Percentiles rank a stretch among this genome's conserved stretches.
phyloP scores from a whole-genome alignment of 2,329 filamentous ascomycete species.

The Aspergillus tanneri region DNA sequence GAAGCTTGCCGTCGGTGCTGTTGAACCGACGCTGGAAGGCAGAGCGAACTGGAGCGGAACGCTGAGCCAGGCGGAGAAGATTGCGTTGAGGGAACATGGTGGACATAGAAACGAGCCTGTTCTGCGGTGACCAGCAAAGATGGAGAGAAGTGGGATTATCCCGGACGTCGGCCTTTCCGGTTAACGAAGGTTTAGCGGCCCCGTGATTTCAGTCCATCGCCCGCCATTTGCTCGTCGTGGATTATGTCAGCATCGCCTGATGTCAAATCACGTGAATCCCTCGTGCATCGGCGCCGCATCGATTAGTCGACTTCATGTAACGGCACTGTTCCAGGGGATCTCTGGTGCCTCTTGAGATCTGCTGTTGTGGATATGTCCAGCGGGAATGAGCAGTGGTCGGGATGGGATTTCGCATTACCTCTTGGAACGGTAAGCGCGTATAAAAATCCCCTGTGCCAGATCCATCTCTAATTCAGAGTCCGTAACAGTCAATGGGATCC shows the following conservation, averaged over 20 bases:
- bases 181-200: slow-evolving; percentile 28
- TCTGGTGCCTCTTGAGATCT: neutral
- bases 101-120: slow-evolving; percentile 20
- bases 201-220: slow-evolving; percentile 30
- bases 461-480: neutral
- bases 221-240: neutral
- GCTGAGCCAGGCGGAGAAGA: slow-evolving; percentile 62
- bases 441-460: neutral
- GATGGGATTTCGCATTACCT: slow-evolving; percentile 78
- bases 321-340: too few relatives aligned
- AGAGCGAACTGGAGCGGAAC: slow-evolving; percentile 55
- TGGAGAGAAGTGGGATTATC: slow-evolving; percentile 21
- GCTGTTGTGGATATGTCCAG: neutral
- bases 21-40: slow-evolving; percentile 69
- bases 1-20: slow-evolving; percentile 57
- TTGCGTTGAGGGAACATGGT: slow-evolving; percentile 66
- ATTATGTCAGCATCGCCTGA: slow-evolving; percentile 28
- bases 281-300: too few relatives aligned
- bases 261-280: slow-evolving; percentile 24
- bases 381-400: too few relatives aligned
- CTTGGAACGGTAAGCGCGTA: slow-evolving; percentile 70
- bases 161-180: slow-evolving; percentile 25
- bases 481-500: slow-evolving; percentile 72
- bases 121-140: slow-evolving; percentile 21
- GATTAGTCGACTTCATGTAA: neutral